phyloP scores from a whole-genome alignment of 805 yeast species.

The Teunomyces panamensis region DNA sequence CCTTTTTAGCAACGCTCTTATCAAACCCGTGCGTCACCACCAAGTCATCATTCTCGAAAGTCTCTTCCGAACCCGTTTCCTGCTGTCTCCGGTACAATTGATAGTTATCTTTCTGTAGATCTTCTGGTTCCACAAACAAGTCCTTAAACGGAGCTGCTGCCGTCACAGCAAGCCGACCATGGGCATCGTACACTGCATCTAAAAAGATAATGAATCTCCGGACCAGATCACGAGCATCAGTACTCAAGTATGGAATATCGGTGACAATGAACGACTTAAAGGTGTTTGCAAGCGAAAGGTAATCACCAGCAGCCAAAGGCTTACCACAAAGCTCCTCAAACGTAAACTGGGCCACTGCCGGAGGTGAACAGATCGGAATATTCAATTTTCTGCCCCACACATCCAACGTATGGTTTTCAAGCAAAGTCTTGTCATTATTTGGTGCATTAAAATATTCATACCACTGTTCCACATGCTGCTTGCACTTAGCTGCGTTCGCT shows the following conservation, averaged over 20 bases:
- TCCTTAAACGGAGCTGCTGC: conserved; percentile 82
- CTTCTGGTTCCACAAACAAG: conserved; percentile 81
- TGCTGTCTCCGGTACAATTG: conserved; percentile 40
- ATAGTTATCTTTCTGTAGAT: conserved; percentile 47
- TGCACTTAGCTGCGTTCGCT: conserved; percentile 49
- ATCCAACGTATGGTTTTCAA: conserved; percentile 30
- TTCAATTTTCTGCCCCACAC: conserved; percentile 87
- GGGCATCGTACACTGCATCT: conserved; percentile 93
- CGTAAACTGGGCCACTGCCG: conserved; percentile 84
- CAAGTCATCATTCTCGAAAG: conserved; percentile 55
- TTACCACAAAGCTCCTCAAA: conserved; percentile 84
- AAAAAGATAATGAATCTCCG: conserved; percentile 91
- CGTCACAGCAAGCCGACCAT: conserved; percentile 84
- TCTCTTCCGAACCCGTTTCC: conserved; percentile 34
- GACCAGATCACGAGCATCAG: conserved; percentile 76
- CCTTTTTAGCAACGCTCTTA: conserved; percentile 64
- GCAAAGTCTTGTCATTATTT: conserved; percentile 11
- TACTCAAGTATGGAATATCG: conserved; percentile 84
- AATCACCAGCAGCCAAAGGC: conserved; percentile 93
- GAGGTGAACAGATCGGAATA: conserved; percentile 76
- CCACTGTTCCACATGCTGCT: conserved; percentile 72
- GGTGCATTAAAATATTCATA: conserved; percentile 71
- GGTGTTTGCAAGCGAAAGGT: conserved; percentile 72
- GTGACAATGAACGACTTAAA: conserved; percentile 83
- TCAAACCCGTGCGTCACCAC: conserved; percentile 78